Evolutionary conservation across 805 yeast genomes (phyloP), one percentile per base, ranked within the genome.

Genomic region (Candida succiphila): DNA sequence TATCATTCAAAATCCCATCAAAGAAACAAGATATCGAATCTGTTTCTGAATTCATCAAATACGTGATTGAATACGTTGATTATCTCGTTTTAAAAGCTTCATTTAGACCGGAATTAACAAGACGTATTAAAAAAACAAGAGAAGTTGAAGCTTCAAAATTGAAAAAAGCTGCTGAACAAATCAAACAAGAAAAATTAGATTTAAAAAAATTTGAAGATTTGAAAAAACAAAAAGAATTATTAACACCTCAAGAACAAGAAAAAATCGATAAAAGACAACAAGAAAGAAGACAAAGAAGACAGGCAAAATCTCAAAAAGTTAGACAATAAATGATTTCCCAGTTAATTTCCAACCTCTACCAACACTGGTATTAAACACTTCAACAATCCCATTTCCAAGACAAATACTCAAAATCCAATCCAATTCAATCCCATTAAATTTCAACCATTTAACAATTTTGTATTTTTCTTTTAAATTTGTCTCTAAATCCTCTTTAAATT

Each of bases 221-320:
- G 47, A 78, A 71, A 49, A 72, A 71, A 47, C 75, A 72, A 47
- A 76, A 74, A 58, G 80, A 80, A 43, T 61, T 63, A 34, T 60
- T 82, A 50, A 66, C 79, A 30, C 79, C 85, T 39, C 86, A 78
- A 48, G 92, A 81, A 52, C 92, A 82, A 61, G 76, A 76, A 44
- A 84, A 81, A 61, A 56, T 71, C 28, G 89, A 82, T 43, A 77
- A 75, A 63, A 84, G 80, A 63, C 85, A 80, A 56, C 65, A 66
- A 44, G 94, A 84, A 45, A 85, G 79, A 65, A 85, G 77, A 58
- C 84, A 78, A 53, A 77, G 86, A 63, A 83, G 84, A 60, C 61
- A 62, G 53, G 69, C 63, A 60, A 77, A 69, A 58, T 76, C 73
- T 59, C 78, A 79, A 58, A 75, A 67, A 49, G 60, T 61, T 43